Conservation (phyloP, 2,329 filamentous ascomycete genomes). For the Penicillium sp. region DNA sequence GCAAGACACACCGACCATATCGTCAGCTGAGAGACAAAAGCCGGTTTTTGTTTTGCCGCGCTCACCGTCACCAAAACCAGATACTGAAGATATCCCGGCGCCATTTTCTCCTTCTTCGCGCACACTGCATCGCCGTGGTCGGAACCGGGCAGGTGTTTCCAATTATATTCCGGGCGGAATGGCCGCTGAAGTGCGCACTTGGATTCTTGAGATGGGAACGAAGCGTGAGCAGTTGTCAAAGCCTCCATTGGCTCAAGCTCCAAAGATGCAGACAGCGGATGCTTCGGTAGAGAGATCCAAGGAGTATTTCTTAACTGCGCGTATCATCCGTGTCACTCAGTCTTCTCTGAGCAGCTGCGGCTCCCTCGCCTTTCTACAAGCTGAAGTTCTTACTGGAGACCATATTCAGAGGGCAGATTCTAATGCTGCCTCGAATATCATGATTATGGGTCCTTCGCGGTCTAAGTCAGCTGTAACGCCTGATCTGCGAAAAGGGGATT, state of each 20-base stretch:
- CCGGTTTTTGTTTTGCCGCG: slow-evolving; percentile 41
- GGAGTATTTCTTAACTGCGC: slow-evolving; percentile 22
- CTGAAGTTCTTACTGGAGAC: neutral
- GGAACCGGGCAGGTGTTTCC: slow-evolving; percentile 20
- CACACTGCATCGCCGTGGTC: slow-evolving; percentile 32
- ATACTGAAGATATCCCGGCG: slow-evolving; percentile 26
- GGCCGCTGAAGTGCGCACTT: slow-evolving; percentile 43
- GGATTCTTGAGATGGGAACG: slow-evolving; percentile 41
- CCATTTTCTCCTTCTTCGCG: slow-evolving; percentile 40
- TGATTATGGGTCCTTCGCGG: slow-evolving; percentile 32
- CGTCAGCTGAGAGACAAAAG: slow-evolving; percentile 28
- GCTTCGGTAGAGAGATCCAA: neutral
- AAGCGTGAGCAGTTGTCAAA: slow-evolving; percentile 27
- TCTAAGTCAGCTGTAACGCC: slow-evolving; percentile 5
- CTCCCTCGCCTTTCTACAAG: slow-evolving; percentile 26
- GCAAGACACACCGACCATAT: slow-evolving; percentile 13
- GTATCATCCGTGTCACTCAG: slow-evolving; percentile 19
- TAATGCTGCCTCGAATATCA: slow-evolving; percentile 17
- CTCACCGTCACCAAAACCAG: slow-evolving; percentile 33
- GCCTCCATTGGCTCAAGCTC: neutral
- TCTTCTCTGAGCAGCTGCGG: slow-evolving; percentile 27
- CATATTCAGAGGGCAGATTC: neutral
- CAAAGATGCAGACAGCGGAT: neutral
- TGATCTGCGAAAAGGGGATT: slow-evolving; percentile 18
- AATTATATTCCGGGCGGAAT: slow-evolving; percentile 40